phyloP scores from a whole-genome alignment of 129 eudicot genomes.

The Solidago caesia region DNA sequence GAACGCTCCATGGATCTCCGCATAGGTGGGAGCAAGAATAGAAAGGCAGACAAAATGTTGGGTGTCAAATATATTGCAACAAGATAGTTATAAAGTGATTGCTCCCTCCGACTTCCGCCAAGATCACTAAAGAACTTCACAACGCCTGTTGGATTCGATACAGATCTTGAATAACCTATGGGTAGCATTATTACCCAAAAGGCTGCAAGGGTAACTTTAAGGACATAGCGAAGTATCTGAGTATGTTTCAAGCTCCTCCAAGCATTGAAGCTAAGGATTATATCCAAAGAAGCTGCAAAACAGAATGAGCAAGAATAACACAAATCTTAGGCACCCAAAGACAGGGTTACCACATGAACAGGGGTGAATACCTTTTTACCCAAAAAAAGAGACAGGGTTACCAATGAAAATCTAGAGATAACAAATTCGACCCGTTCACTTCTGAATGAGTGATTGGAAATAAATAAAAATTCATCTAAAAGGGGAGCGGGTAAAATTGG shows the following conservation, averaged over 20 bases:
- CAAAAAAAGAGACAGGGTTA: not conserved
- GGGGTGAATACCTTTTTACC: no score
- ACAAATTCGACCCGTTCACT: conserved; percentile 2
- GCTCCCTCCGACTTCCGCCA: conserved; percentile 56
- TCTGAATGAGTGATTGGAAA: not conserved
- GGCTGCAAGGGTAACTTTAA: conserved; percentile 70
- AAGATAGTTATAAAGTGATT: conserved; percentile 59
- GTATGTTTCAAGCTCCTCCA: conserved; percentile 84
- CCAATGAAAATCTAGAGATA: not conserved
- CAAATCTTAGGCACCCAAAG: conserved; percentile 18
- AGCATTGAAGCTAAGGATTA: conserved; percentile 76
- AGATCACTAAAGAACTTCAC: conserved; percentile 57
- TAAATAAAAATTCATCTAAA: no score
- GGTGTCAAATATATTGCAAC: conserved; percentile 86
- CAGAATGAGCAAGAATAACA: conserved; percentile 2
- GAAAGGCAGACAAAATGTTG: conserved; percentile 58
- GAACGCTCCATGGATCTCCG: conserved; percentile 93
- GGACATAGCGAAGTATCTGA: conserved; percentile 82
- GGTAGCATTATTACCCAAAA: conserved; percentile 94
- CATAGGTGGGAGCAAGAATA: conserved; percentile 79
- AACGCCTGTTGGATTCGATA: conserved; percentile 77
- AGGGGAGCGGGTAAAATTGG: no score
- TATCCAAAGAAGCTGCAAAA: conserved; percentile 77
- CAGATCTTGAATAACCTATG: conserved; percentile 71
- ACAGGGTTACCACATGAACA: not conserved